Base-by-base conservation (phyloP, 805 yeast species). In the Saccharomycopsis sp. region DNA sequence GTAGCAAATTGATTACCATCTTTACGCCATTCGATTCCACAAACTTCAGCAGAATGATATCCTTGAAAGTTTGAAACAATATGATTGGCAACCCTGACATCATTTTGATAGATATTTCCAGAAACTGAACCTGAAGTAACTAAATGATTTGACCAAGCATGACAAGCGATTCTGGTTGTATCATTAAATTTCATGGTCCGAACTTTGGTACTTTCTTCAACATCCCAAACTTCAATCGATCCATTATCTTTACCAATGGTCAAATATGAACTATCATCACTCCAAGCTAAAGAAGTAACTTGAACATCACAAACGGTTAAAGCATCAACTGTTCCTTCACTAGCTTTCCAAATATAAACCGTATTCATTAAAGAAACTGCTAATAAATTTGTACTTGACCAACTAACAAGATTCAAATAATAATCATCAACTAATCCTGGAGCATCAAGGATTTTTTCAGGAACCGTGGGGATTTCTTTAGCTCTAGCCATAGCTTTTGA, bases 371-470 rank as follows among this genome's bases (percentile, higher is more conserved):
- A 64, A 1, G 95, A 97, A 54, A 92, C 83, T 1, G 95, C 96
- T 27, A 89, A 65, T 31, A 78, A 65, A 58, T 88, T 86, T 21
- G 77, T 74, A 48, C 65, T 64, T 5, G 96, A 86, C 97, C 97
- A 89, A 47, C 87, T 76, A 39, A 92, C 58, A 31, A 89, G 64
- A 54, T 88, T 87, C 40, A 87, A 68, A 57, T 89, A 92, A 58
- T 86, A 89, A 62, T 89, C 98, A 59, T 92, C 96, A 18, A 81
- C 70, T 43, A 88, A 70, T 0, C 95, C 95, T 0, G 98, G 98
- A 0, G 97, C 97, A 61, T 89, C 98, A 32, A 89, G 66, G 1
- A 92, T 94, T 48, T 94, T 72, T 49, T 85, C 95, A 1, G 97
- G 96, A 21, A 84, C 83, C 0, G 85, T 76, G 19, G 94, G 84